These are phyloP conservation scores for Graphium sp. DNA, from an alignment of 2,329 filamentous ascomycete genomes.

Conservation along the genomic window DNA sequence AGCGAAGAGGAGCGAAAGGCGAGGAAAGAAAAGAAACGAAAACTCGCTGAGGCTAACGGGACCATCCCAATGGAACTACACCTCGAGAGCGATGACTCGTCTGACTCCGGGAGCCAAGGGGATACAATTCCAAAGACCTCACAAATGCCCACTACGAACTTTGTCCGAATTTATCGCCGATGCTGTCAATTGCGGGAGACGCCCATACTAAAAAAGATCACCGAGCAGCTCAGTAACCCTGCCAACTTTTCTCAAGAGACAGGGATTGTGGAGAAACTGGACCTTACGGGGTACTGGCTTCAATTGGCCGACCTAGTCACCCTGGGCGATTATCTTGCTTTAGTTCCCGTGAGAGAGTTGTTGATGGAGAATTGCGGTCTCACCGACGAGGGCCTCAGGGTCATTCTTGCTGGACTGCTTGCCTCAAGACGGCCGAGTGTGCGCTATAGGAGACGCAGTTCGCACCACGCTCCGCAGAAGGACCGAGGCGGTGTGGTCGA, in stretches of 20 bases:
- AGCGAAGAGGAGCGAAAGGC: slow-evolving; percentile 88
- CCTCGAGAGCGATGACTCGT: slow-evolving; percentile 50
- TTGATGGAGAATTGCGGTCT: slow-evolving; percentile 77
- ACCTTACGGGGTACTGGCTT: slow-evolving; percentile 72
- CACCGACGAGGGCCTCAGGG: slow-evolving; percentile 70
- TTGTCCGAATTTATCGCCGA: slow-evolving; percentile 78
- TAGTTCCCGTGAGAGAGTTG: slow-evolving; percentile 79
- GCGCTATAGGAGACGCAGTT: slow-evolving; percentile 8
- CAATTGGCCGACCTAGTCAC: slow-evolving; percentile 73
- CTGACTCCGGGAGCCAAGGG: slow-evolving; percentile 12
- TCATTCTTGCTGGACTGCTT: slow-evolving; percentile 72
- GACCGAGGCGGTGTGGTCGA: slow-evolving; percentile 74
- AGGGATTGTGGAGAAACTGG: slow-evolving; percentile 67
- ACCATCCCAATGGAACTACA: slow-evolving; percentile 71
- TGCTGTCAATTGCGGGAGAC: slow-evolving; percentile 92
- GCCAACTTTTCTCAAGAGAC: slow-evolving; percentile 47
- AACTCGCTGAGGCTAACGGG: slow-evolving; percentile 75
- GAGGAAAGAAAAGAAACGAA: slow-evolving; percentile 74
- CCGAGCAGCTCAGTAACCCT: slow-evolving; percentile 64
- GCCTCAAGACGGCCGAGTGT: slow-evolving; percentile 46
- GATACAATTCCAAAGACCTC: slow-evolving; percentile 14
- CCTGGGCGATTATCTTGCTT: slow-evolving; percentile 80
- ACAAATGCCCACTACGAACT: slow-evolving; percentile 63
- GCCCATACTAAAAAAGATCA: slow-evolving; percentile 79
- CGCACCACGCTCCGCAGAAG: slow-evolving; percentile 24